Evolutionary conservation across 2,329 filamentous ascomycete genomes (phyloP).

Genomic region (Botrytis galanthina): DNA sequence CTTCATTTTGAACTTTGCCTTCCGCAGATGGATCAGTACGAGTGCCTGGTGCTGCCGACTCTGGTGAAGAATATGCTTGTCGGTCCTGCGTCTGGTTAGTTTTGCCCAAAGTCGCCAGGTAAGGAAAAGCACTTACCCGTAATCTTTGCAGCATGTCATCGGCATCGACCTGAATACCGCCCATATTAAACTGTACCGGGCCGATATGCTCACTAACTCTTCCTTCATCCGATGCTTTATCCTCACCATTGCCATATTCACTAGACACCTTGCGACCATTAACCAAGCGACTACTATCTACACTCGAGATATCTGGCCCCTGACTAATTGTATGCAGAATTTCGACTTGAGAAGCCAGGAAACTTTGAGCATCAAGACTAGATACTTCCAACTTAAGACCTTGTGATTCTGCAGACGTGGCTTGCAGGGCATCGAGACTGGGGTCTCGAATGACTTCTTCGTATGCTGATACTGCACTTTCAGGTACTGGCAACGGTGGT

Average conservation of each 20-base stretch:
- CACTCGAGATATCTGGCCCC: conserved; percentile 49
- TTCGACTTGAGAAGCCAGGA: conserved; percentile 72
- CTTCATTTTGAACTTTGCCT: conserved; percentile 56
- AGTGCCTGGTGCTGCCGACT: conserved; percentile 34
- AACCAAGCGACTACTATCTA: conserved; percentile 32
- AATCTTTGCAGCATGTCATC: conserved; percentile 88
- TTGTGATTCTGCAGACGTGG: conserved; percentile 48
- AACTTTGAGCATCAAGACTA: conserved; percentile 73
- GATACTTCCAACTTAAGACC: conserved; percentile 51
- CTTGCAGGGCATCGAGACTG: conserved; percentile 58
- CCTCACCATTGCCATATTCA: conserved; percentile 28
- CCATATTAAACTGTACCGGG: conserved; percentile 96
- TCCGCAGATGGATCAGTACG: conserved; percentile 35
- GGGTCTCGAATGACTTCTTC: conserved; percentile 79
- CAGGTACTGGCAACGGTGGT: conserved; percentile 30
- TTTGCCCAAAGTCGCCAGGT: neutral
- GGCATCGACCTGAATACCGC: conserved; percentile 92
- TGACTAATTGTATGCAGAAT: conserved; percentile 65
- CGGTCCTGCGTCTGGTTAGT: conserved; percentile 34
- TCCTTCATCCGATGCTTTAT: conserved; percentile 31
- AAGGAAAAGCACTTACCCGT: conserved; percentile 56
- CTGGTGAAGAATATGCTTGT: conserved; percentile 38
- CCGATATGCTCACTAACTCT: conserved; percentile 71
- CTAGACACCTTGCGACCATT: conserved; percentile 29
- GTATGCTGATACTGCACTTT: conserved; percentile 68